Evolutionary conservation across 2,329 filamentous ascomycete species (phyloP).

Genomic region (Ophiognomonia clavigignenti-juglandacearum): DNA sequence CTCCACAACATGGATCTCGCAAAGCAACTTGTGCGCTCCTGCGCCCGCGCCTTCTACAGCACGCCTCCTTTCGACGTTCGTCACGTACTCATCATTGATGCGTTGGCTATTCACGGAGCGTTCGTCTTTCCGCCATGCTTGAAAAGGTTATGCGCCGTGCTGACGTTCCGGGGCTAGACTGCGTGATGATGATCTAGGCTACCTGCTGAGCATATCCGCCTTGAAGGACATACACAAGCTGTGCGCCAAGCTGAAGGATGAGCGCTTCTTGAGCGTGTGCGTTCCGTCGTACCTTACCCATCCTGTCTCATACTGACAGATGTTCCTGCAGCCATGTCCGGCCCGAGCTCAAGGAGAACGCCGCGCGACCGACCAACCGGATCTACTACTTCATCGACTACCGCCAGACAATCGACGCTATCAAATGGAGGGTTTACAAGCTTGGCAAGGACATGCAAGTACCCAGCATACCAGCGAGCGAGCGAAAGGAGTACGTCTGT

Average conservation of each 20-base stretch:
- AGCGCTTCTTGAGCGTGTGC: slow-evolving; percentile 78
- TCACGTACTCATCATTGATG: slow-evolving; percentile 80
- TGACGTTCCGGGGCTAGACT: slow-evolving; percentile 64
- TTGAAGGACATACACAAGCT: slow-evolving; percentile 83
- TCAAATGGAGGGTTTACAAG: slow-evolving; percentile 89
- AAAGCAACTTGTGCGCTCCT: slow-evolving; percentile 79
- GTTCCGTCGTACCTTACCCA: slow-evolving; percentile 23
- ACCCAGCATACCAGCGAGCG: slow-evolving; percentile 70
- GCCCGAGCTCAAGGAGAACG: slow-evolving; percentile 73
- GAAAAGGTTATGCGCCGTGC: slow-evolving; percentile 50
- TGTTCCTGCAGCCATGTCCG: slow-evolving; percentile 60
- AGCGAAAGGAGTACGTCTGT: slow-evolving; percentile 92
- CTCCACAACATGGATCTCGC: slow-evolving; percentile 44
- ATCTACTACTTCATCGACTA: slow-evolving; percentile 99
- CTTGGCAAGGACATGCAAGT: slow-evolving; percentile 86
- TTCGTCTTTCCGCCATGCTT: slow-evolving; percentile 40
- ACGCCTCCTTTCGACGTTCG: slow-evolving; percentile 61
- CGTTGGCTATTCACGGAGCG: slow-evolving; percentile 75
- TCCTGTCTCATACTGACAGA: slow-evolving; percentile 2
- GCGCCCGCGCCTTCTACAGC: slow-evolving; percentile 66
- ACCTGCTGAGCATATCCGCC: slow-evolving; percentile 81
- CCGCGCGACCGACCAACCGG: slow-evolving; percentile 74
- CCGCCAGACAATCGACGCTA: slow-evolving; percentile 87
- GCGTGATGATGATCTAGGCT: slow-evolving; percentile 81
- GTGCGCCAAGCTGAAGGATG: slow-evolving; percentile 78